Evolutionary conservation across 441 rosid genomes (phyloP), one percentile per base, ranked within the genome.

Genomic region (Kokia cookei): DNA sequence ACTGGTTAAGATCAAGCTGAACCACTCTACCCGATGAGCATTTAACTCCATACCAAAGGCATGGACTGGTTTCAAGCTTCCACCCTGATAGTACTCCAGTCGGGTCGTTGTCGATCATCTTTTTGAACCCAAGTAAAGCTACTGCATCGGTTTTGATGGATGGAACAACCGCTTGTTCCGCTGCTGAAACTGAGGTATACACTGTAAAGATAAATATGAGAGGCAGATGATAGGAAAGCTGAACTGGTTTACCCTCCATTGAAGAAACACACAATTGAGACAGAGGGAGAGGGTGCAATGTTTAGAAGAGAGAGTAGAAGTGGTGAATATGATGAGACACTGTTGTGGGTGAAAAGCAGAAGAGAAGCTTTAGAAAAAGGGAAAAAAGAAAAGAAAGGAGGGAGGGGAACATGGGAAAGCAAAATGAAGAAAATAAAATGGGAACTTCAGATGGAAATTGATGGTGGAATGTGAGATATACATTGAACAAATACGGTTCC

Each of bases 1-100:
- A 73, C 27, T 86, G 86, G 45, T 79, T 84, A 66, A 95, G 99
- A 76, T 95, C 88, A 58, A 95, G 87, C 79, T 86, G 91, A 26
- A 86, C 81, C 72, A 84, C 91, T 80, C 99, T 85, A 66, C 92
- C 88, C 4, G 57, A 76, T 35, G 89, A 73, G 84, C 99, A 95
- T 57, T 92, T 82, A 69, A 93, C 84, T 50, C 99, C 99, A 76
- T 85, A 83, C 87, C 91, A 95, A 73, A 66, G 71, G 77, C 99
- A 93, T 27, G 94, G 95, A 45, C 78, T 82, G 64, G 77, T 86
- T 15, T 77, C 69, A 14, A 83, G 83, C 68, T 80, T 35, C 99
- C 99, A 95, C 0, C 80, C 82, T 6, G 92, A 88, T 22, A 95
- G 81, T 59, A 80, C 87, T 73, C 83, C 84, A 65, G 83, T 85